phyloP scores from a whole-genome alignment of 2,329 filamentous ascomycete species.

The Xylaria sp. region DNA sequence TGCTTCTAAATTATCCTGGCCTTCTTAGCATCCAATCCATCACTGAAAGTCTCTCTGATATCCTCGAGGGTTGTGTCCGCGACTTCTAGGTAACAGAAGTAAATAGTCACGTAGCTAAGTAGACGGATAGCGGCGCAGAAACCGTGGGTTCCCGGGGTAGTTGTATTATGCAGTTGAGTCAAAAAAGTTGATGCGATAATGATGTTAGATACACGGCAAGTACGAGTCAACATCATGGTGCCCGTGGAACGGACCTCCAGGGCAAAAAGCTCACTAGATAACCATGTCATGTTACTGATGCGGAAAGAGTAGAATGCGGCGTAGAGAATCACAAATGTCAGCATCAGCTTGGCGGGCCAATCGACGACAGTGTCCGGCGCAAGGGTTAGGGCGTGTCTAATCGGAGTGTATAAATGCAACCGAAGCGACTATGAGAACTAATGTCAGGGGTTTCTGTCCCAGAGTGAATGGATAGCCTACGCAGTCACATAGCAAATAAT shows the following conservation, averaged over 20 bases:
- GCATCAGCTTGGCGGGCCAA: conserved; percentile 52
- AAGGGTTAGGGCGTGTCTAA: conserved; percentile 51
- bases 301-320: conserved; percentile 57
- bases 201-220: conserved; percentile 57
- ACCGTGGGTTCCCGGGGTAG: conserved; percentile 59
- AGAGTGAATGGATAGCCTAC: too few species aligned
- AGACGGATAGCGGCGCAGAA: conserved; percentile 61
- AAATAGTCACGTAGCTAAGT: conserved; percentile 57
- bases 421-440: conserved; percentile 54
- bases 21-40: conserved; percentile 13
- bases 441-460: too few species aligned
- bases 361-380: conserved; percentile 50
- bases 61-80: conserved; percentile 63
- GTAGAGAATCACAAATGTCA: conserved; percentile 55
- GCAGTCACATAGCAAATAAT: too few species aligned
- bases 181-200: conserved; percentile 60
- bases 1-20: conserved; percentile 15
- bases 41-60: conserved; percentile 4
- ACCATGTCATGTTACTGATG: conserved; percentile 58
- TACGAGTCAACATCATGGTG: conserved; percentile 58
- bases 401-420: conserved; percentile 59
- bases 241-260: conserved; percentile 58
- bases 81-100: conserved; percentile 61
- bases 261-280: conserved; percentile 56
- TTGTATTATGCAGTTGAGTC: conserved; percentile 58